Evolutionary conservation across 495 filamentous ascomycete genomes (phyloP), one percentile per base, ranked within the genome.

Genomic region (Haplographium delicatum): DNA sequence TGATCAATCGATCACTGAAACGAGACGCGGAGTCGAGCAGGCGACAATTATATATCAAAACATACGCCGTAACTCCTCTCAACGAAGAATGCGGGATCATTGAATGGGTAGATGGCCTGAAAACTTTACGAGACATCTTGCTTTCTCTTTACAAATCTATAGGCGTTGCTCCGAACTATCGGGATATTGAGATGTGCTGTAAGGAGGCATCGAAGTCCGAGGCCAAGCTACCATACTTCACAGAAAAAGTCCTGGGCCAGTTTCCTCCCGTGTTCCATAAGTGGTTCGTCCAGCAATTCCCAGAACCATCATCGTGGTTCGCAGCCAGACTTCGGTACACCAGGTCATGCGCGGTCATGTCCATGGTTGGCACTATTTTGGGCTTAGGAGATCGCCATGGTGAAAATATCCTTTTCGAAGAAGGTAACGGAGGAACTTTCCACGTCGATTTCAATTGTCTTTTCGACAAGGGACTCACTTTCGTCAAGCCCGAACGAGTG

Each of bases 381-480:
- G 93, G 91, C 13, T 79, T 99, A 3, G 93, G 93, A 30, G 93
- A 99, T 63, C 88, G 93, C n/a, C 93, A 99, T 66, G 91, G 91
- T 47, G 93, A 97, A 68, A 99, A 99, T 65, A 88, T 99, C 43
- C 78, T 96, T 27, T 87, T 97, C 41, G 90, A 97, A 65, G 89
- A 96, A 75, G 83, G 84, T 28, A 94, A 89, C 53, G 93, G 94
- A 38, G 94, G 95, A 47, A 82, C 94, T 20, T 82, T 97, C 61
- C 93, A 99, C 68, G 93, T 99, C 43, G 93, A 99, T 69, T 99
- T 99, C 77, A 99, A 99, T 69, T 99, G 93, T 68, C 84, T 99
- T 18, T 99, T 99, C 66, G 94, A 99, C 73, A 99, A 97, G 71
- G 93, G 94, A 8, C 79, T 91, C 51, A 96, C 90, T 0, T 97